These are phyloP conservation scores for Funneliformis caledonium DNA, from an alignment of 371 early-diverging fungal species.

Conservation along the genomic window DNA sequence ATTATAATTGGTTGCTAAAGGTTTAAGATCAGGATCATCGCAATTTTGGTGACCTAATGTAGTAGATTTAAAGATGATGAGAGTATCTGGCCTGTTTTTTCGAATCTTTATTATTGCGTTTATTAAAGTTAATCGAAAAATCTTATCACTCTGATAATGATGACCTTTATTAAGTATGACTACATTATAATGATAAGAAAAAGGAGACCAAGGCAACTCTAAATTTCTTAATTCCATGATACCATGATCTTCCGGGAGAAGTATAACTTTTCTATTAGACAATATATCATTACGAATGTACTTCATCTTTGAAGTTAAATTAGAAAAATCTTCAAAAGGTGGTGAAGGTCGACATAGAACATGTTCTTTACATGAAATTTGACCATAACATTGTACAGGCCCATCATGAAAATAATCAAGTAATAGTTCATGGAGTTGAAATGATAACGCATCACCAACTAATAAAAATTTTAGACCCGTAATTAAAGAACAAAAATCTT, in stretches of 20 bases:
- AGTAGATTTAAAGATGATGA: conserved; percentile 60
- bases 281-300: conserved; percentile 62
- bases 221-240: conserved; percentile 51
- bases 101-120: conserved; percentile 55
- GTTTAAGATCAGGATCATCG: conserved; percentile 48
- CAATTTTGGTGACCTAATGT: conserved; percentile 56
- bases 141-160: conserved; percentile 52
- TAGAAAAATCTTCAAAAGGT: conserved; percentile 35
- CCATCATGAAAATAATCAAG: conserved; percentile 55
- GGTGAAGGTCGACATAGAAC: conserved; percentile 36
- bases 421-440: conserved; percentile 61
- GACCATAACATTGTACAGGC: conserved; percentile 60
- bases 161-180: conserved; percentile 58
- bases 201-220: conserved; percentile 57
- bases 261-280: conserved; percentile 47
- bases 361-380: conserved; percentile 53
- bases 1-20: conserved; percentile 45
- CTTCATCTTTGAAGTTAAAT: conserved; percentile 47
- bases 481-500: conserved; percentile 49
- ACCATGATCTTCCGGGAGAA: conserved; percentile 43
- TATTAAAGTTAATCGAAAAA: conserved; percentile 53
- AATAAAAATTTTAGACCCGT: conserved; percentile 52
- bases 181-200: conserved; percentile 50
- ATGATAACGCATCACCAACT: conserved; percentile 62
- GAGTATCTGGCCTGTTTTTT: conserved; percentile 47